Evolutionary conservation across 2,329 filamentous ascomycete species (phyloP).

Genomic region (Aspergillus sp.): DNA sequence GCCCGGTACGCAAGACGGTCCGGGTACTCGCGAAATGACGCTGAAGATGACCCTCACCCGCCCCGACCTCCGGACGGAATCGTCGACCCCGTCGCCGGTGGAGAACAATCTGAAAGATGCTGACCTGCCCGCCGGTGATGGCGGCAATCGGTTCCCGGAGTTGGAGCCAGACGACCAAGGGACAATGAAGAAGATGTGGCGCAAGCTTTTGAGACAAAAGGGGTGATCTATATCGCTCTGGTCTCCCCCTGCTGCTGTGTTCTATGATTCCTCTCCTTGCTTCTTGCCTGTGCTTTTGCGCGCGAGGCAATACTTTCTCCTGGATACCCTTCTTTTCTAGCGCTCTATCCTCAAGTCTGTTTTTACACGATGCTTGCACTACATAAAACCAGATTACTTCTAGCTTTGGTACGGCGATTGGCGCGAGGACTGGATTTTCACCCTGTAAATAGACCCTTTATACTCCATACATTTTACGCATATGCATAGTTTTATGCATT

Average conservation of each 20-base stretch:
- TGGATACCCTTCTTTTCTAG: too few species aligned
- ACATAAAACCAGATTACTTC: too few species aligned
- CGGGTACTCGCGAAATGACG: slow-evolving; percentile 77
- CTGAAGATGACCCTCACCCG: slow-evolving; percentile 90
- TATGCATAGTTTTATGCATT: too few species aligned
- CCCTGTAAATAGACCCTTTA: too few species aligned
- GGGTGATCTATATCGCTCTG: slow-evolving; percentile 5
- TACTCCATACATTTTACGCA: too few species aligned
- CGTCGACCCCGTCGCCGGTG: slow-evolving; percentile 50
- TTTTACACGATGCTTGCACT: too few species aligned
- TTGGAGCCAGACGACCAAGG: slow-evolving; percentile 31
- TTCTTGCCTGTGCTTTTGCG: background rate
- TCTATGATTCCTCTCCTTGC: background rate
- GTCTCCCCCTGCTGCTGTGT: slow-evolving; percentile 2
- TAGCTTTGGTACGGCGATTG: too few species aligned
- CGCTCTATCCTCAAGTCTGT: too few species aligned
- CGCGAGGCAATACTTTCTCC: too few species aligned
- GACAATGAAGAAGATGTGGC: slow-evolving; percentile 37
- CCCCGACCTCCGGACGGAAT: slow-evolving; percentile 60
- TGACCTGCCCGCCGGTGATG: slow-evolving; percentile 39
- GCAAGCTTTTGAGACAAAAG: slow-evolving; percentile 27
- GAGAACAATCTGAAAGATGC: slow-evolving; percentile 49
- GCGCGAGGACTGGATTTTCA: too few species aligned
- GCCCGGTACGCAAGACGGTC: slow-evolving; percentile 28
- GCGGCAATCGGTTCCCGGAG: slow-evolving; percentile 35